A percentile compares a stretch with the other conserved stretches of the same genome.
phyloP scores from a whole-genome alignment of 164 flowering plant genomes.

The Litsea cubeba region DNA sequence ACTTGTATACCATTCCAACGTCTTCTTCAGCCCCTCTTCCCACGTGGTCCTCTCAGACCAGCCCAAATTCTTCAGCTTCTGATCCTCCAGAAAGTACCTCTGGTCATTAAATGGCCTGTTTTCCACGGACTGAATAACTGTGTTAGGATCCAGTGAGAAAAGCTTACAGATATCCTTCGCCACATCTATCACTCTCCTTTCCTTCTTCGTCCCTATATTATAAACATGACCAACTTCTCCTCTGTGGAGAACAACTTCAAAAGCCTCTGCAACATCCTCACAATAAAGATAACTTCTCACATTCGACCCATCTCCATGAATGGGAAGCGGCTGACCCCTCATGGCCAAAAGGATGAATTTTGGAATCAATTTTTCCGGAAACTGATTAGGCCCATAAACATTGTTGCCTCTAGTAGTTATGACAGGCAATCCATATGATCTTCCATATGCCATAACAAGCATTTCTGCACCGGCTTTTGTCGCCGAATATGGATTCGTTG shows the following conservation, averaged over 20 bases:
- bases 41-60: conserved; percentile 62
- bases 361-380: conserved; percentile 72
- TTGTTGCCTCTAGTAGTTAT: conserved; percentile 75
- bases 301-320: conserved; percentile 73
- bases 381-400: conserved; percentile 79
- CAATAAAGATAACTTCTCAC: conserved; percentile 66
- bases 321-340: conserved; percentile 54
- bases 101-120: conserved; percentile 71
- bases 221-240: conserved; percentile 80
- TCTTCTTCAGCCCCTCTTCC: conserved; percentile 64
- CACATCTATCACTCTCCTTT: conserved; percentile 69
- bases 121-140: conserved; percentile 52
- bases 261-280: conserved; percentile 81
- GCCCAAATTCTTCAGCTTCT: conserved; percentile 59
- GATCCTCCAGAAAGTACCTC: conserved; percentile 66
- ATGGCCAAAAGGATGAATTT: conserved; percentile 70
- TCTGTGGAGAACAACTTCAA: conserved; percentile 64
- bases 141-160: conserved; percentile 45
- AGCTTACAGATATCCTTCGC: conserved; percentile 66
- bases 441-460: conserved; percentile 83
- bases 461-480: conserved; percentile 81
- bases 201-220: conserved; percentile 69
- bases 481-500: conserved; percentile 74
- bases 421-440: conserved; percentile 68
- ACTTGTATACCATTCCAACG: conserved; percentile 57